These are phyloP conservation scores for Cystofilobasidium bisporidii DNA, from an alignment of 768 basidiomycete genomes.

Conservation along the genomic window DNA sequence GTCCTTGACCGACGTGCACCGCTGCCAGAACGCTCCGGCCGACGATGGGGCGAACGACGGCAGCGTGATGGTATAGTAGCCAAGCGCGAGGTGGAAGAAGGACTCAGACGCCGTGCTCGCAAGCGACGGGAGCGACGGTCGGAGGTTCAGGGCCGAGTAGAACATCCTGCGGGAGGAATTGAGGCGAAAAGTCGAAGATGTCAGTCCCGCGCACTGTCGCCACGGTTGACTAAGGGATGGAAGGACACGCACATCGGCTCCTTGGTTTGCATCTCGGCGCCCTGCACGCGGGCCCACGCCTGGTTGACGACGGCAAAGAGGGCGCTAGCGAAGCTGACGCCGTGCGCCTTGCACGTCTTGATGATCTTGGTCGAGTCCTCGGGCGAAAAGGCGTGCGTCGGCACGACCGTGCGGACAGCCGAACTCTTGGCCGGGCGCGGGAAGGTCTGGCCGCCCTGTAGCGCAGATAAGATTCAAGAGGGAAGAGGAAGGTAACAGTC, in stretches of 20 bases:
- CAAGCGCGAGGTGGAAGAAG: constrained; percentile 69
- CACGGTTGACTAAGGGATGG: neutral
- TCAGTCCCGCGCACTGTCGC: too few relatives aligned
- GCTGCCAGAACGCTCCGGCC: constrained; percentile 53
- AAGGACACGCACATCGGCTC: constrained; percentile 42
- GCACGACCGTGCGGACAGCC: constrained; percentile 52
- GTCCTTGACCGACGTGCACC: constrained; percentile 55
- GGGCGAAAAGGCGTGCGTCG: constrained; percentile 53
- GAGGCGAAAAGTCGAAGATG: neutral
- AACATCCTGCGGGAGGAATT: constrained; percentile 50
- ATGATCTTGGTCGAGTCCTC: constrained; percentile 55
- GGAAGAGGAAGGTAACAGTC: neutral
- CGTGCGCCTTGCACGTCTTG: constrained; percentile 57
- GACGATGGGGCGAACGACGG: constrained; percentile 52
- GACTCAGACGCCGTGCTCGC: constrained; percentile 39
- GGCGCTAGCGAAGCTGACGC: constrained; percentile 65
- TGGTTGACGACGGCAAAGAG: constrained; percentile 65
- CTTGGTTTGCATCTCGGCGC: neutral
- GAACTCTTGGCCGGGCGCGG: constrained; percentile 42
- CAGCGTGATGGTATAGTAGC: constrained; percentile 71
- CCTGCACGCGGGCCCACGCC: constrained; percentile 54
- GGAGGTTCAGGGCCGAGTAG: constrained; percentile 70
- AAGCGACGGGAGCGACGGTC: constrained; percentile 46
- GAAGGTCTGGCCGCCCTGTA: constrained; percentile 64
- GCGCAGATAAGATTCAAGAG: neutral